Evolutionary conservation across 139 green algal species (phyloP), one percentile per base, ranked within the genome.

Genomic region (Axilococcus clingmanii): DNA sequence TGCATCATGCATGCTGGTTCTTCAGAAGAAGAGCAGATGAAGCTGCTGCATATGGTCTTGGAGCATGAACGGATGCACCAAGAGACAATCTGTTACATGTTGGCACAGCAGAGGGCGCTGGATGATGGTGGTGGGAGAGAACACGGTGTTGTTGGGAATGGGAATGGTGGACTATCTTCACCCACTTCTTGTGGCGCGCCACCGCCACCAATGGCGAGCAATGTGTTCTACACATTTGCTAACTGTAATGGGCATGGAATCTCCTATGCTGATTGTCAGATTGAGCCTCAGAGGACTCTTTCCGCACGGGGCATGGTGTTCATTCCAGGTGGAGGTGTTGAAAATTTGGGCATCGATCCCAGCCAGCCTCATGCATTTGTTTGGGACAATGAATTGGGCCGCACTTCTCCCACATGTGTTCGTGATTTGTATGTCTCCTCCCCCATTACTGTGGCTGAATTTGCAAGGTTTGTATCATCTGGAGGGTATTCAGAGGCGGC

Each of bases 51-150:
- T 15, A 58, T 83, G 51, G 46, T 36, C 58, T n/a, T 59, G 6
- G 59, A 68, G 40, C 75, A 83, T 37, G 75, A 83, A 31, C 36
- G 51, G 23, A 85, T 85, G 76, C 76, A 84, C 31, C 59, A 71
- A 17, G 76, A 84, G 31, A 84, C 76, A 0, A 45, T 84, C 20
- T 58, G 48, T 23, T 85, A 84, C 66, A 84, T 84, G 76, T 34
- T 62, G n/a, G 59, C 57, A 0, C 76, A 85, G 42, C 67, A 63
- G 34, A 30, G 63, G 29, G 56, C 48, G 22, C n/a, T 11, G 15
- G 43, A 59, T 37, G n/a, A 48, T 48, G 40, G 19, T 30, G n/a
- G 4, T 29, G 5, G 7, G 3, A 29, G 19, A 15, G 7, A 31
- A 4, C n/a, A n/a, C n/a, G n/a, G n/a, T n/a, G n/a, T n/a, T n/a